Evolutionary conservation across 225 moss, liverwort and hornwort species (phyloP).

Genomic region (Anthoceros angustus): DNA sequence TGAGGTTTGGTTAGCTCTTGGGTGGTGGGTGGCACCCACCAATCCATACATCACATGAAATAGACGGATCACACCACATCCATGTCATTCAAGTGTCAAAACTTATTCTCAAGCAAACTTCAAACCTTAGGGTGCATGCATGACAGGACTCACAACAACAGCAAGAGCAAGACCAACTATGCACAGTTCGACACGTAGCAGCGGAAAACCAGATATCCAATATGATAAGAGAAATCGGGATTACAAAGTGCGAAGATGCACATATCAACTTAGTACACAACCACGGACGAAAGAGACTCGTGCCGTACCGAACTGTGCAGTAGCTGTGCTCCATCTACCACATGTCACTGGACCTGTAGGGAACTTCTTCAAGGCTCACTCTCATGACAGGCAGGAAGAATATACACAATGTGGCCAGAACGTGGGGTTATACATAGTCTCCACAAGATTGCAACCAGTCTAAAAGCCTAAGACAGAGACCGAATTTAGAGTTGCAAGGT

Average conservation of each 20-base stretch:
- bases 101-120: not conserved
- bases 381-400: not conserved
- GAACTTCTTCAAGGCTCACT: not conserved
- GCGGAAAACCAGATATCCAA: not conserved
- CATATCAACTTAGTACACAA: not conserved
- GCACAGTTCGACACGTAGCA: not conserved
- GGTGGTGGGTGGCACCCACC: not conserved
- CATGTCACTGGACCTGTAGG: constrained; percentile 1
- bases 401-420: not conserved
- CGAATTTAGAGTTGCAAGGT: not conserved
- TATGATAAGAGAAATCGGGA: constrained; percentile 2
- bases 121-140: not conserved
- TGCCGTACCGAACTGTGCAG: too few species aligned
- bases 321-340: not conserved
- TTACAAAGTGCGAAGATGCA: not conserved
- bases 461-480: not conserved
- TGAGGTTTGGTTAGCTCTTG: not conserved
- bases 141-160: not conserved
- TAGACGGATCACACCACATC: not conserved
- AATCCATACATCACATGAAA: not conserved
- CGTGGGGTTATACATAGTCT: not conserved
- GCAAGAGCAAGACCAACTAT: not conserved
- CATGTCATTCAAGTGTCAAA: not conserved
- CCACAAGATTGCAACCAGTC: not conserved
- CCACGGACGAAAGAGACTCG: not conserved